Conservation (phyloP, 73 alveolate species). For the Symbiodinium natans region DNA sequence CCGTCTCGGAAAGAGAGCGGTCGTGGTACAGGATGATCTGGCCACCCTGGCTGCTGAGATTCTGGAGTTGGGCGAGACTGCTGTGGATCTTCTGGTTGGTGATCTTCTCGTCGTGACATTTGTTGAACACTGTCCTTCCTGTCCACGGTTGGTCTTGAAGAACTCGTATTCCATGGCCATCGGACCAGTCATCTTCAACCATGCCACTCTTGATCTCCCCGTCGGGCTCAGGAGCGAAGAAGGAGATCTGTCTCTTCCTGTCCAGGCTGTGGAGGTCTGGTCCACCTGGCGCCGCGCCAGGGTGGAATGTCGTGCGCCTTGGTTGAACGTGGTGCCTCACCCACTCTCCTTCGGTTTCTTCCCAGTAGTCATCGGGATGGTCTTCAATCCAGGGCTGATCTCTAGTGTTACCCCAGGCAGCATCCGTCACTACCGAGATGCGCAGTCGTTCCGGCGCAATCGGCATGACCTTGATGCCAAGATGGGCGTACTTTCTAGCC, state of each 20-base stretch:
- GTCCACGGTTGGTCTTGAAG: background rate
- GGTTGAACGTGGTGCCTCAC: background rate
- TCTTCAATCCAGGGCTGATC: background rate
- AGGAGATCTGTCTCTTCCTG: background rate
- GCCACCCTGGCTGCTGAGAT: too few relatives aligned
- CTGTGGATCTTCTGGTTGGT: too few relatives aligned
- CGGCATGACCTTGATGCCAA: constrained; percentile 8
- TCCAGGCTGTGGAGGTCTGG: constrained; percentile 3
- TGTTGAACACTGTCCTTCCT: too few relatives aligned
- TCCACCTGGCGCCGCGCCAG: background rate
- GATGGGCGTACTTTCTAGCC: background rate
- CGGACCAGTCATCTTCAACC: background rate
- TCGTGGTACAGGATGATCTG: too few relatives aligned
- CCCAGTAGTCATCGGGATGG: background rate
- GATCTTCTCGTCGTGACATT: too few relatives aligned
- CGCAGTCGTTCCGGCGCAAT: background rate
- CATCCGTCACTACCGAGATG: background rate
- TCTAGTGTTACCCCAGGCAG: background rate
- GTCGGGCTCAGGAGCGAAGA: too few relatives aligned
- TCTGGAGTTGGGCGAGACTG: too few relatives aligned
- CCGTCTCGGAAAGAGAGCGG: too few relatives aligned
- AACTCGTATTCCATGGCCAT: background rate
- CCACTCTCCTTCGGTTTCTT: background rate
- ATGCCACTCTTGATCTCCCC: background rate
- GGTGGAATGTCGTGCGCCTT: background rate